Conservation (phyloP, 768 basidiomycete genomes). For the Royoungia palumana region DNA sequence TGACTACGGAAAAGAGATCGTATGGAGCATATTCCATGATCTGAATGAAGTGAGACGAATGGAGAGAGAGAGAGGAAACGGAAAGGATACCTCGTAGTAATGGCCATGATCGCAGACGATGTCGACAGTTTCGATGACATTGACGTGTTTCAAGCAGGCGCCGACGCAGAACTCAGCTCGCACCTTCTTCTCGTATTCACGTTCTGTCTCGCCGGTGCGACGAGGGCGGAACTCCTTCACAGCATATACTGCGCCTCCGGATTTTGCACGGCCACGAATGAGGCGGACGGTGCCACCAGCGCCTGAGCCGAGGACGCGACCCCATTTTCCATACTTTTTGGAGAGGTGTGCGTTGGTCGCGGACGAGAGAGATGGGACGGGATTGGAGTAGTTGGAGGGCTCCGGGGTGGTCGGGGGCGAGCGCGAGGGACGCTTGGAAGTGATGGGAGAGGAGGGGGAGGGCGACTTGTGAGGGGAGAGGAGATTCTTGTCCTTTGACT, state of each 20-base stretch:
- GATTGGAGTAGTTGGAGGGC: conserved; percentile 29
- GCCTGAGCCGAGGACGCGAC: conserved; percentile 88
- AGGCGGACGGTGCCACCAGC: conserved; percentile 98
- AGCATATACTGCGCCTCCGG: conserved; percentile 82
- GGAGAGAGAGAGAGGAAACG: neutral
- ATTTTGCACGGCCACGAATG: conserved; percentile 83
- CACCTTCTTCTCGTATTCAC: conserved; percentile 99
- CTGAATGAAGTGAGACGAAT: conserved; percentile 38
- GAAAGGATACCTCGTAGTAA: conserved; percentile 82
- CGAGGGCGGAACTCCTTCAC: conserved; percentile 97
- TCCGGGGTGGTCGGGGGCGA: conserved; percentile 26
- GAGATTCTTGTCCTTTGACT: conserved; percentile 21
- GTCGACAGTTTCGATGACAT: conserved; percentile 97
- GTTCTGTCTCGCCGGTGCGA: conserved; percentile 82
- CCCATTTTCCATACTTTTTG: conserved; percentile 99
- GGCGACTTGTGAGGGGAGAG: conserved; percentile 25
- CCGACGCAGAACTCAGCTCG: conserved; percentile 99
- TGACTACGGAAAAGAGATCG: conserved; percentile 98
- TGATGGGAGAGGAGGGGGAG: conserved; percentile 30
- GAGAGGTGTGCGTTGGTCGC: conserved; percentile 87
- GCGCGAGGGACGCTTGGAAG: conserved; percentile 29
- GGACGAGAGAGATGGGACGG: conserved; percentile 64
- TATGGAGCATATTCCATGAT: conserved; percentile 99
- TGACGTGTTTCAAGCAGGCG: conserved; percentile 87
- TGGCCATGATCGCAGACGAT: conserved; percentile 98